Evolutionary conservation across 345 rosid species (phyloP).

Genomic region (Trapa bicornis): DNA sequence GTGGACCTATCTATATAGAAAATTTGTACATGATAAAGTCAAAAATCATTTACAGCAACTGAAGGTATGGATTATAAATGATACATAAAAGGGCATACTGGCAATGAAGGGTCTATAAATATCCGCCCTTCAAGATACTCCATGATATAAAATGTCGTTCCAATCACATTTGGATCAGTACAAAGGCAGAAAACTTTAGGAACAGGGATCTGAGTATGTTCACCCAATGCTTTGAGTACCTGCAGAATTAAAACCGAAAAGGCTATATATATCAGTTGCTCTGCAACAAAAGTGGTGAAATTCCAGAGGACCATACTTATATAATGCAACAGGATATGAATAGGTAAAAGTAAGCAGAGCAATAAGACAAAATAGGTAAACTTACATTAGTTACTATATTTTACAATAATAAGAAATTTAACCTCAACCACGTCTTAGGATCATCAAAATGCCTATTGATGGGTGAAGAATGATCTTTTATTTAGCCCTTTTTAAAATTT

Average conservation of each 20-base stretch:
- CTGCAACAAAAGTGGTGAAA: not conserved
- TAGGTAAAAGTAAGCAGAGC: not conserved
- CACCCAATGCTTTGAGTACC: slow-evolving; percentile 82
- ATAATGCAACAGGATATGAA: not conserved
- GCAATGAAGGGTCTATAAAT: slow-evolving; percentile 58
- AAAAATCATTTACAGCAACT: not conserved
- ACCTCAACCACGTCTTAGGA: not conserved
- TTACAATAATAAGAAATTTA: not conserved
- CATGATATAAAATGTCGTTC: slow-evolving; percentile 91
- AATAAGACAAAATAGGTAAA: not conserved
- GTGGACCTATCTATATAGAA: not conserved
- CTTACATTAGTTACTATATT: not conserved
- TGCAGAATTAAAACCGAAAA: slow-evolving; percentile 7
- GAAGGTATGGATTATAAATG: not conserved
- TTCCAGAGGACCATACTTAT: not conserved
- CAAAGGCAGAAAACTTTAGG: slow-evolving; percentile 80
- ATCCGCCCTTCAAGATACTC: slow-evolving; percentile 90
- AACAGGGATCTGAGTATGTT: slow-evolving; percentile 65
- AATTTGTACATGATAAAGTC: not conserved
- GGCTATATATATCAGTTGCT: not conserved
- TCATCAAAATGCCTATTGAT: not conserved
- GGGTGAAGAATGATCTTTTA: not conserved
- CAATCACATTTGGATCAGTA: slow-evolving; percentile 52
- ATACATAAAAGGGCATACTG: slow-evolving; percentile 22
- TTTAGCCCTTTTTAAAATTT: not conserved